Conservation (phyloP, 768 basidiomycete genomes). For the Collybiopsis confluens region DNA sequence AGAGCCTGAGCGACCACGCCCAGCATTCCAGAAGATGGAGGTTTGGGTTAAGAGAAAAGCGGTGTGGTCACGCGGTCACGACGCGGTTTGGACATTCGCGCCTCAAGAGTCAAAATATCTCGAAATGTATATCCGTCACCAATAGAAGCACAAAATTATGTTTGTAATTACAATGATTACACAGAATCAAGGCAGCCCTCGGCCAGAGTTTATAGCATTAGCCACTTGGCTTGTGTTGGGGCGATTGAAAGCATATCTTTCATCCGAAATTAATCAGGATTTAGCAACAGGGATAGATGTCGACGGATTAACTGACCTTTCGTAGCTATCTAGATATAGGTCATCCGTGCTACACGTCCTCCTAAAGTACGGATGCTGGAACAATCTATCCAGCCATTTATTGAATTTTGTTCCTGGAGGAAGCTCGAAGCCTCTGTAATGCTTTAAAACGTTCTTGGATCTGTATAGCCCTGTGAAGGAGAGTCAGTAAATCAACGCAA, state of each 20-base stretch:
- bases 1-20: too few species aligned
- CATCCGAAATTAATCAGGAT: background rate
- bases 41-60: too few species aligned
- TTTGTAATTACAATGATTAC: too few species aligned
- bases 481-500: background rate
- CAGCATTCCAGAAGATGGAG: too few species aligned
- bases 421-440: constrained; percentile 64
- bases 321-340: constrained; percentile 69
- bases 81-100: too few species aligned
- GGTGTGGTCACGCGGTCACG: too few species aligned
- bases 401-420: constrained; percentile 44
- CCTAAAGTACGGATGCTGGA: constrained; percentile 60
- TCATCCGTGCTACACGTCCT: constrained; percentile 65
- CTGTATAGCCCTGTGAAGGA: constrained; percentile 54
- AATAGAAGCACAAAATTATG: too few species aligned
- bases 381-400: constrained; percentile 49
- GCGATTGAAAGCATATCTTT: constrained; percentile 71
- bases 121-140: too few species aligned
- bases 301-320: constrained; percentile 38
- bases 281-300: background rate
- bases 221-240: constrained; percentile 76
- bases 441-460: constrained; percentile 45
- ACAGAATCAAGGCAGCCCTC: constrained; percentile 58
- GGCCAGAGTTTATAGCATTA: constrained; percentile 68
- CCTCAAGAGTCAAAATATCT: too few species aligned